Conservation (phyloP, 768 basidiomycete genomes). For the Amanita pseudoporphyria region DNA sequence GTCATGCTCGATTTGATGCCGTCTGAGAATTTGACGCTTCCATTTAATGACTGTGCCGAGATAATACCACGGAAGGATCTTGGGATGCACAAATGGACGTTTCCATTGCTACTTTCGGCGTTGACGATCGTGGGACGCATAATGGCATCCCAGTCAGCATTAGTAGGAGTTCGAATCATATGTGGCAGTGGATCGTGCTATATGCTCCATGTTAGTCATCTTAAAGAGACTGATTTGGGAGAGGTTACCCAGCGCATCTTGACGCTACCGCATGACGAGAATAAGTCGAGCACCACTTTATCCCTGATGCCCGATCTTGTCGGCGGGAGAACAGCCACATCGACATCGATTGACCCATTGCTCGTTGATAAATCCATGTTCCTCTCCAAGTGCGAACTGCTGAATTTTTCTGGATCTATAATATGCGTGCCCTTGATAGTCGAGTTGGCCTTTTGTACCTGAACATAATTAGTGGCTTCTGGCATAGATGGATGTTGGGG, state of each 20-base stretch:
- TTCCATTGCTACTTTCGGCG: not conserved
- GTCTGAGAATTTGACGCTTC: not conserved
- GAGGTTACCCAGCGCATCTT: not conserved
- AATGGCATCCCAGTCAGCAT: not conserved
- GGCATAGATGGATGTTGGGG: not conserved
- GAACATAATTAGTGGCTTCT: not conserved
- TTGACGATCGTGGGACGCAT: not conserved
- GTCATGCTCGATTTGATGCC: not conserved
- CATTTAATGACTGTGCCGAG: not conserved
- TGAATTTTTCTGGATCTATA: not conserved
- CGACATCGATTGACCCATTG: conserved; percentile 3
- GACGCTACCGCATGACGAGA: not conserved
- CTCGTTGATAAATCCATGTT: not conserved
- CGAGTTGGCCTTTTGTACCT: not conserved
- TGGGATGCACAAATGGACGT: not conserved
- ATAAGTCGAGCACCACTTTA: not conserved
- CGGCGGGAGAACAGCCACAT: conserved; percentile 1
- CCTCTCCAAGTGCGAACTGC: not conserved
- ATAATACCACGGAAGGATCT: not conserved
- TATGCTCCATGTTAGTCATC: not conserved
- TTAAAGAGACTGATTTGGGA: not conserved
- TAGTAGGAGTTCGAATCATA: not conserved
- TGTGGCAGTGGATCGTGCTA: not conserved
- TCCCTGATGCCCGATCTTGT: not conserved
- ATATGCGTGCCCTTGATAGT: not conserved